Evolutionary conservation across 2,329 filamentous ascomycete species (phyloP), one percentile per base, ranked within the genome.

Genomic region (Escovopsis weberi): DNA sequence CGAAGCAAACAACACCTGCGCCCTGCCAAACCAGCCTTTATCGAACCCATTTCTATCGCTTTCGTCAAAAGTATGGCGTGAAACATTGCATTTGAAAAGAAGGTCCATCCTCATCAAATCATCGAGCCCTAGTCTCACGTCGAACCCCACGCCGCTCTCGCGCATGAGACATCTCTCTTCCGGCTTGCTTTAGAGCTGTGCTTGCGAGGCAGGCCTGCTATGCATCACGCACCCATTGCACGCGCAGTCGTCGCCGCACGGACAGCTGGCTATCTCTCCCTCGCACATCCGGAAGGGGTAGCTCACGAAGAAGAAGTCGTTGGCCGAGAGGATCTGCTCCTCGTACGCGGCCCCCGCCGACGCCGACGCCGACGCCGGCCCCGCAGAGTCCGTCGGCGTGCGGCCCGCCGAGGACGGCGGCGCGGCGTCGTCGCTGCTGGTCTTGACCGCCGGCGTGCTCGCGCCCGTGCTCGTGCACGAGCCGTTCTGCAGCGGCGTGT

Each of bases 221-320:
- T 78, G 74, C 40, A 76, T 72, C 40, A 67, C 62, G 48, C 74
- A 78, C 4, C 73, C 74, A 2, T 75, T 56, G 48, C 74, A 78
- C 46, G 70, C 61, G 44, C 74, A 78, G 47, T 75, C 72, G 45
- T 78, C 72, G 8, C 74, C 74, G 43, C 75, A 78, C 1, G 68
- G 71, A 51, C 74, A 78, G 35, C 62, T 67, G 11, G 64, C 59
- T 44, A 62, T 61, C 44, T 69, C 66, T 2, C 72, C 72, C 1
- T 62, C 64, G 51, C 72, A 75, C 23, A 68, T 63, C 4, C 60
- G 58, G 43, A 66, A 69, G 3, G 69, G 65, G 47, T 77, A 71
- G 43, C 66, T 69, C 44, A 78, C 74, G 50, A 78, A 78, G 53
- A 78, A 69, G 58, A 72, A 79, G 53, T 78, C 71, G 41, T 61